These are phyloP conservation scores for Wickerhamiella bombiphila DNA, from an alignment of 805 yeast genomes.

Conservation along the genomic window DNA sequence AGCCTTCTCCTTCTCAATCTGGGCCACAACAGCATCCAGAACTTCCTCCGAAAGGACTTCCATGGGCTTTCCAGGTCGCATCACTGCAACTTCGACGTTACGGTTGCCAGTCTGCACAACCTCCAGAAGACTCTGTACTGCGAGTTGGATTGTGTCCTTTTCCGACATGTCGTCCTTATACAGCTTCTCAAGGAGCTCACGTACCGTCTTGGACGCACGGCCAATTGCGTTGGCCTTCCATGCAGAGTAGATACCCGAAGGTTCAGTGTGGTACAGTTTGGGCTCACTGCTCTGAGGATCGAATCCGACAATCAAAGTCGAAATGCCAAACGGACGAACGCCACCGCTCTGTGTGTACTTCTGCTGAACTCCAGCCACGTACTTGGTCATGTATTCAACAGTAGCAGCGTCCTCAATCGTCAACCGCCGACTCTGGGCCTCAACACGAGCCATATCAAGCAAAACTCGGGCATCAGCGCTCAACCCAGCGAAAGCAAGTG, in stretches of 20 bases:
- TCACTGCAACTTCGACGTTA: slow-evolving; percentile 82
- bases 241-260: slow-evolving; percentile 90
- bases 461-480: slow-evolving; percentile 96
- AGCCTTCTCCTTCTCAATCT: slow-evolving; percentile 77
- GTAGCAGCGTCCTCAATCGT: slow-evolving; percentile 91
- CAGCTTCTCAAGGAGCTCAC: slow-evolving; percentile 87
- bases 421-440: slow-evolving; percentile 87
- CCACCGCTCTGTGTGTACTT: slow-evolving; percentile 96
- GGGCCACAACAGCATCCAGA: slow-evolving; percentile 58
- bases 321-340: slow-evolving; percentile 93
- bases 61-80: slow-evolving; percentile 54
- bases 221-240: slow-evolving; percentile 99
- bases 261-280: slow-evolving; percentile 85
- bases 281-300: slow-evolving; percentile 75
- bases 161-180: slow-evolving; percentile 46
- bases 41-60: slow-evolving; percentile 50
- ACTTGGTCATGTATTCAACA: slow-evolving; percentile 80
- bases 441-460: slow-evolving; percentile 89
- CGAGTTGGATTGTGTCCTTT: slow-evolving; percentile 61
- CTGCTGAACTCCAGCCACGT: slow-evolving; percentile 97
- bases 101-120: slow-evolving; percentile 97
- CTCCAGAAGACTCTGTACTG: slow-evolving; percentile 78
- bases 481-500: slow-evolving; percentile 90
- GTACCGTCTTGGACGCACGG: slow-evolving; percentile 83
- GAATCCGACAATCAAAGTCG: slow-evolving; percentile 90